phyloP scores from a whole-genome alignment of 495 filamentous ascomycete species.

The Rusavskia elegans region DNA sequence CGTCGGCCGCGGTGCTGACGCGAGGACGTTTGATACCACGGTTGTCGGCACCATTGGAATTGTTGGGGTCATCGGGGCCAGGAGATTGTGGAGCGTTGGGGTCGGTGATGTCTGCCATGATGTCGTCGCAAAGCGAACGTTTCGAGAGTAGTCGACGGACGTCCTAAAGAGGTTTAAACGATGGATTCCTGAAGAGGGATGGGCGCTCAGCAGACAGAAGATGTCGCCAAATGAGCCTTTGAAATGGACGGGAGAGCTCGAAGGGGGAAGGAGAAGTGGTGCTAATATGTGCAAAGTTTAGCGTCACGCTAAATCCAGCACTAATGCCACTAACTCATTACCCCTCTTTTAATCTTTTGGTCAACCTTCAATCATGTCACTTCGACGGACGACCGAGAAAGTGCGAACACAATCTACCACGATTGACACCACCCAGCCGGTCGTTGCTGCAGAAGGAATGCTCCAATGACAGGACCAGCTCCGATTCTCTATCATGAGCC shows the following conservation, averaged over 20 bases:
- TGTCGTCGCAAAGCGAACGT: background rate
- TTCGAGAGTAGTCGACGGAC: background rate
- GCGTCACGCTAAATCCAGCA: background rate
- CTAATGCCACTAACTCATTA: background rate
- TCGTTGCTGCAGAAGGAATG: too few species aligned
- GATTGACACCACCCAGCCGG: too few species aligned
- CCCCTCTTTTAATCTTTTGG: background rate
- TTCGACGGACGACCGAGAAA: background rate
- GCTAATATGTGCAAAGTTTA: background rate
- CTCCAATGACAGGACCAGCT: too few species aligned
- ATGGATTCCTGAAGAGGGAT: background rate
- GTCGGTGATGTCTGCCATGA: constrained; percentile 18
- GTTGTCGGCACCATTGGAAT: constrained; percentile 37
- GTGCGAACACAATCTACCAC: background rate
- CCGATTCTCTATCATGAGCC: too few species aligned
- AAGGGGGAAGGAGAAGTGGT: background rate
- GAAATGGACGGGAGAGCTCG: background rate
- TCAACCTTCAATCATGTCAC: background rate
- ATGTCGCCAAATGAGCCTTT: background rate
- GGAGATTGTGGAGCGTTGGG: constrained; percentile 24
- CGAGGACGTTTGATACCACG: constrained; percentile 85
- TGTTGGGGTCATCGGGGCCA: constrained; percentile 36
- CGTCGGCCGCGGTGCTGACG: constrained; percentile 61
- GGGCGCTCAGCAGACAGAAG: background rate
- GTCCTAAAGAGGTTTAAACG: constrained; percentile 1